Base-by-base conservation (phyloP, 1,284 basidiomycete species). In the Ganoderma meredithae region DNA sequence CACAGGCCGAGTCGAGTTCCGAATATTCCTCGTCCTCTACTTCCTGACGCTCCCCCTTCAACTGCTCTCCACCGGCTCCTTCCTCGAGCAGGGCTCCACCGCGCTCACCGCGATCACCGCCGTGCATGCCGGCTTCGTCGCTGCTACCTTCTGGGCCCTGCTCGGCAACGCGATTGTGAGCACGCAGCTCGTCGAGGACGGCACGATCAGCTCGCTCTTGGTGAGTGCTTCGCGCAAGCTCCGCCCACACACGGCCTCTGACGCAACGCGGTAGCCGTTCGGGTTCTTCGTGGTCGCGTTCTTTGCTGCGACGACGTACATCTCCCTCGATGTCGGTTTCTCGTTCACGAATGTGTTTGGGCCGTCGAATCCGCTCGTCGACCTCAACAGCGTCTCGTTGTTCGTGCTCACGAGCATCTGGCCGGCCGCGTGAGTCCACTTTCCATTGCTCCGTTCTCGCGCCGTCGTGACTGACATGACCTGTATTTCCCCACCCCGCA, bases 131-230 rank as follows among this genome's bases (percentile, higher is more conserved):
- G 91, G 90, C 4, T 72, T 90, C 25, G 86, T 95, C 40, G 89
- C 88, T 5, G 84, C 90, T 4, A 79, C 93, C 0, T 95, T 95
- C 75, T 95, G 93, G 92, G 75, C 88, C 3, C 82, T 96, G 62
- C 81, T 96, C 59, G 92, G 85, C 36, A 96, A 95, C 78, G 93
- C 85, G 4, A 79, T 96, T 64, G 87, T 97, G 31, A 91, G 93
- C 41, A 93, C 92, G 12, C 95, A 96, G 78, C 77, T 95, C 36
- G 90, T 94, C 62, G 92, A 94, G 73, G 95, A 96, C 75, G 95
- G 94, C 12, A 94, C 94, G 0, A 81, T 89, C 25, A 88, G 86
- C 70, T 88, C 89, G 65, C 70, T 94, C 39, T 81, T 93, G 64
- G 92, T 94, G 68, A 72, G 90, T 85, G 27, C 44, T 63, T 40